These are phyloP conservation scores for Lotmaria passim DNA, from an alignment of 208 protist species.

Conservation along the genomic window DNA sequence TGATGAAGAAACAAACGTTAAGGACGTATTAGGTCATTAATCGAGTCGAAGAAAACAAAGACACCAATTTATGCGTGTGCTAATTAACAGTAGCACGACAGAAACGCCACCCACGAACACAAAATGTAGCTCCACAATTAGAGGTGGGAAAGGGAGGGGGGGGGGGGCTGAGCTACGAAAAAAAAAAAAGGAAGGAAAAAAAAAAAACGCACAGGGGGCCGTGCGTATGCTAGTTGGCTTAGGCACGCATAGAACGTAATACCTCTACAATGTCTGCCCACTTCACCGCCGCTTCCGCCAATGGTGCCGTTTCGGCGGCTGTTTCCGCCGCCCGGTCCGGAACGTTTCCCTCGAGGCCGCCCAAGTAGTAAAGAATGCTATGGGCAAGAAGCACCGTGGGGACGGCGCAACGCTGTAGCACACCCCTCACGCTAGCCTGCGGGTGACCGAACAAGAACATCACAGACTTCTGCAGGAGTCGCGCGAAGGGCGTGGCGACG, in stretches of 20 bases:
- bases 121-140: too few relatives aligned
- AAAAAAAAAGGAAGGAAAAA: slow-evolving; percentile 6
- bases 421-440: slow-evolving; percentile 34
- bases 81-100: too few relatives aligned
- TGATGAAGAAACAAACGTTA: too few relatives aligned
- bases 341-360: slow-evolving; percentile 11
- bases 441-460: slow-evolving; percentile 12
- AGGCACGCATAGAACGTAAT: neutral
- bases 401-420: slow-evolving; percentile 53
- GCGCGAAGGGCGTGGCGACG: slow-evolving; percentile 4
- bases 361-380: slow-evolving; percentile 64
- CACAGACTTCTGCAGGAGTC: slow-evolving; percentile 19
- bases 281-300: slow-evolving; percentile 10
- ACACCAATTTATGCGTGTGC: too few relatives aligned
- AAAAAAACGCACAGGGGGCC: neutral
- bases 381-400: slow-evolving; percentile 52
- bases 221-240: too few relatives aligned
- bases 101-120: too few relatives aligned
- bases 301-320: neutral
- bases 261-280: slow-evolving; percentile 21
- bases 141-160: too few relatives aligned
- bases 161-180: too few relatives aligned
- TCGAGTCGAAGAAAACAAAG: too few relatives aligned
- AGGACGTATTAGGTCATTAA: too few relatives aligned
- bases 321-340: too few relatives aligned